Conservation (phyloP, 371 early-diverging fungal species). For the Mortierella sp. region DNA sequence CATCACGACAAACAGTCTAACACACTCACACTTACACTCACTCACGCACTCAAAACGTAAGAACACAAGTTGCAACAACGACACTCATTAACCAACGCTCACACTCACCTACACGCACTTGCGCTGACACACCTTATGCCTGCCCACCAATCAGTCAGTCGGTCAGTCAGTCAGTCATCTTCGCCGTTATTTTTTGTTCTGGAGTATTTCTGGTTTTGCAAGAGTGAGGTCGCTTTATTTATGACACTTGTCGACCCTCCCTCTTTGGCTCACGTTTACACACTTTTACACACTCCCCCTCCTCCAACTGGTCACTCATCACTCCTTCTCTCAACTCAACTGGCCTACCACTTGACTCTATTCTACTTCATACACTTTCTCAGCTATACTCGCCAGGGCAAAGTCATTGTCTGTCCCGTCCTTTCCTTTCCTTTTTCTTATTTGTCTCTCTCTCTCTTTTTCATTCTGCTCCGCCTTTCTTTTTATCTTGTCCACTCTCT, state of each 20-base stretch:
- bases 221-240: neutral
- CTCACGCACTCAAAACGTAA: slow-evolving; percentile 4
- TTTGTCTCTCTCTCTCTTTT: neutral
- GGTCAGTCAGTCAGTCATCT: slow-evolving; percentile 3
- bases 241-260: neutral
- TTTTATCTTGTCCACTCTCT: neutral
- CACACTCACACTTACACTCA: neutral
- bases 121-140: neutral
- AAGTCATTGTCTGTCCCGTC: neutral
- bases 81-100: neutral
- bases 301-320: neutral
- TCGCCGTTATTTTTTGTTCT: neutral
- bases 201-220: neutral
- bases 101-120: neutral
- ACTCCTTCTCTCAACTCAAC: neutral
- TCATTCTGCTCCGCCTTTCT: neutral
- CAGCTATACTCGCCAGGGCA: neutral
- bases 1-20: neutral
- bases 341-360: neutral
- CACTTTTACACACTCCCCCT: neutral
- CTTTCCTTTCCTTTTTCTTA: neutral
- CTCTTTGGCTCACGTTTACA: neutral
- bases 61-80: neutral
- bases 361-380: neutral
- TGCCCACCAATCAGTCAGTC: neutral